These are phyloP conservation scores for Deinandra increscens DNA, from an alignment of 129 eudicot genomes.

Conservation along the genomic window DNA sequence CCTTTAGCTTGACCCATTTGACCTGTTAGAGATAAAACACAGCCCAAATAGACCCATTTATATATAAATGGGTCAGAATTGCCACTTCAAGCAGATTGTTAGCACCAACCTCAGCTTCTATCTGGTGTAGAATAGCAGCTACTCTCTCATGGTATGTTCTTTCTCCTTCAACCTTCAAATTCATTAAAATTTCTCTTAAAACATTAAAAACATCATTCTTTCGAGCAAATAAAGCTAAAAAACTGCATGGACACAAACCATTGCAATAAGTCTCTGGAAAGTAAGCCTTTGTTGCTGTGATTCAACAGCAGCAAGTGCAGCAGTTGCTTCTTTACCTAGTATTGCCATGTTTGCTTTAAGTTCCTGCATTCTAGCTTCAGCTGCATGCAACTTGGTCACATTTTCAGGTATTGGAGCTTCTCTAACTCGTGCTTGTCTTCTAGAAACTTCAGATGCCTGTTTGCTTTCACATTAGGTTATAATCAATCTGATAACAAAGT, in stretches of 20 bases:
- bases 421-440: conserved; percentile 88
- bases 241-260: conserved; percentile 43
- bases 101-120: conserved; percentile 85
- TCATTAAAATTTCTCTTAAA: conserved; percentile 1
- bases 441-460: conserved; percentile 92
- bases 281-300: conserved; percentile 95
- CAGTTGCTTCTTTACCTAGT: conserved; percentile 94
- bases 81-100: conserved; percentile 8
- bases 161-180: conserved; percentile 89
- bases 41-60: conserved; percentile 11
- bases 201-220: neutral
- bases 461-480: conserved; percentile 32
- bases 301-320: conserved; percentile 93
- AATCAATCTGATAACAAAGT: conserved; percentile 29
- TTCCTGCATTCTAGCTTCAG: conserved; percentile 94
- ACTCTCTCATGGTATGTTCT: conserved; percentile 80
- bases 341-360: conserved; percentile 94
- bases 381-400: conserved; percentile 87
- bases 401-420: conserved; percentile 94
- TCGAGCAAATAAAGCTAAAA: neutral
- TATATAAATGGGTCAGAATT: conserved; percentile 10
- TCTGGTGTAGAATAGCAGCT: conserved; percentile 87
- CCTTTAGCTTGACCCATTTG: conserved; percentile 5
- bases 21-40: neutral
- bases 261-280: conserved; percentile 91